Conservation (phyloP, 169 alveolate genomes). For the Amoebophrya sp. region DNA sequence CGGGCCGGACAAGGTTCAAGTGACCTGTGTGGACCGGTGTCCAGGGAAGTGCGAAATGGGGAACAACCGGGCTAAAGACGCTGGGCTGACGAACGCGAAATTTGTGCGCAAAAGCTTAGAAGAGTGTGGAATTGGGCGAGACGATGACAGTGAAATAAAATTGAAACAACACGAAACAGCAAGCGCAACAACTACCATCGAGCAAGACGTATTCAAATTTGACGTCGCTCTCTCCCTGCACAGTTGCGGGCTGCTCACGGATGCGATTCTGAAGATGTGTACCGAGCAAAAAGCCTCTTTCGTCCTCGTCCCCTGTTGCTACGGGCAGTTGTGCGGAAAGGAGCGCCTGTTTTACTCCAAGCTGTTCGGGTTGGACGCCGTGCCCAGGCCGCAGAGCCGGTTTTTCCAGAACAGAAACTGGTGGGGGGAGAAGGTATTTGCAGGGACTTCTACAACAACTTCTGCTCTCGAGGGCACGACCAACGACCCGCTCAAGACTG, state of each 20-base stretch:
- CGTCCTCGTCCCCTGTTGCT: conserved; percentile 8
- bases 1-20: not conserved
- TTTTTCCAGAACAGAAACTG: not conserved
- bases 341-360: not conserved
- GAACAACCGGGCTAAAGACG: not conserved
- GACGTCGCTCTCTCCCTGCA: not conserved
- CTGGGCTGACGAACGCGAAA: not conserved
- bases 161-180: no score
- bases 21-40: not conserved
- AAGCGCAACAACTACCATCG: no score
- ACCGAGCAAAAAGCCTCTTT: not conserved
- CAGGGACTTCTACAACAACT: not conserved
- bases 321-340: not conserved
- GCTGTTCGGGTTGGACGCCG: not conserved
- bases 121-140: no score
- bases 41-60: conserved; percentile 17
- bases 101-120: not conserved
- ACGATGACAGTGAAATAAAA: no score
- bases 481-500: not conserved
- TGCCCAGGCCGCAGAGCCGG: not conserved
- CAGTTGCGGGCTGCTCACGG: conserved; percentile 2
- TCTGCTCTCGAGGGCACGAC: not conserved
- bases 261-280: not conserved
- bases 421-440: no score
- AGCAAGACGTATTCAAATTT: no score